A percentile compares a stretch with the other conserved stretches of the same genome.
phyloP scores from a whole-genome alignment of 2,329 filamentous ascomycete genomes.

The Aspergillus alliaceus region DNA sequence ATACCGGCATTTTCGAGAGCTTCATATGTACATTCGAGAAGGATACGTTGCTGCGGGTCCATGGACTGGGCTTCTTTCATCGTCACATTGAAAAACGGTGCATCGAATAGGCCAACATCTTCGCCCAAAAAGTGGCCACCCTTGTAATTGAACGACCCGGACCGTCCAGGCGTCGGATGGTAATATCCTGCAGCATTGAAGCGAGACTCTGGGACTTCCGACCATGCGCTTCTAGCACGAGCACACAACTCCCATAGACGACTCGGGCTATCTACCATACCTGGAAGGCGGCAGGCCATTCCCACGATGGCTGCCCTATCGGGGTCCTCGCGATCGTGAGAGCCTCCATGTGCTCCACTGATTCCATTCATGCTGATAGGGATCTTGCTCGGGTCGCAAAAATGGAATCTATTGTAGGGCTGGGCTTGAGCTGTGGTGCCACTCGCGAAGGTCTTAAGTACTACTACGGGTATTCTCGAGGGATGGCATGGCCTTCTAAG shows the following conservation, averaged over 20 bases:
- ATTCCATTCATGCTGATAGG: background rate
- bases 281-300: slow-evolving; percentile 11
- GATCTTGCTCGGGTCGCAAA: background rate
- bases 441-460: background rate
- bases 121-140: slow-evolving; percentile 23
- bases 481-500: background rate
- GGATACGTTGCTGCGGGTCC: slow-evolving; percentile 21
- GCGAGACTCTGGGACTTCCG: background rate
- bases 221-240: background rate
- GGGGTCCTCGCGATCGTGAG: background rate
- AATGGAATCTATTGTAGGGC: background rate
- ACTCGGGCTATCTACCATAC: slow-evolving; percentile 1
- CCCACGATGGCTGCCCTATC: slow-evolving; percentile 11
- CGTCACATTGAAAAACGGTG: slow-evolving; percentile 30
- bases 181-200: slow-evolving; percentile 7
- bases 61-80: slow-evolving; percentile 15
- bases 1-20: slow-evolving; percentile 22
- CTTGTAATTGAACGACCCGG: background rate
- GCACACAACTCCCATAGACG: slow-evolving; percentile 12
- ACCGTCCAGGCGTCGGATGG: slow-evolving; percentile 3
- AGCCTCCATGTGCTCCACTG: background rate
- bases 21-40: slow-evolving; percentile 25
- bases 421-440: background rate
- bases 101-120: slow-evolving; percentile 27
- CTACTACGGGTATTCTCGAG: background rate